Evolutionary conservation across 495 filamentous ascomycete species (phyloP), one percentile per base, ranked within the genome.

Genomic region (Penicillium desertorum): DNA sequence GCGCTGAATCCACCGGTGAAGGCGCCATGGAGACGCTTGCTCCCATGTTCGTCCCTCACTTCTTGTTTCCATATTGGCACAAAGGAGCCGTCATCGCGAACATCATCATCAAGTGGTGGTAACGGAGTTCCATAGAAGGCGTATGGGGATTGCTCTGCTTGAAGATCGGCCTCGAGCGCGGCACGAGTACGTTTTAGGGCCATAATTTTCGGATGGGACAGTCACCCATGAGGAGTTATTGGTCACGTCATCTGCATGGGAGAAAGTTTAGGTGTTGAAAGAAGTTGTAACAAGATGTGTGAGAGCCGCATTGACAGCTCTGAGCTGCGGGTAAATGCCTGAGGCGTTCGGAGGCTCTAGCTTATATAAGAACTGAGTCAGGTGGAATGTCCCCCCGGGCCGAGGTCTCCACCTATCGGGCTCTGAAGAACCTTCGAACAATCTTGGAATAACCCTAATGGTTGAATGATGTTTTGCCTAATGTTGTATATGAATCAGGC

Each of bases 1-100:
- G 94, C 95, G 76, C 91, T 96, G 70, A 88, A 98, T 25, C 94
- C 94, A 60, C 94, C 94, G 16, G 92, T 98, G 65, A 98, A 98
- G 61, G 94, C 94, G 59, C 94, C 94, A 70, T 98, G 94, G 4
- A 98, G 77, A 44, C 94, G 84, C 72, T 96, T 95, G 62, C 91
- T 82, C 23, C 94, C 94, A 54, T 86, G 85, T 72, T 98, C 95
- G 75, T 98, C 94, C 43, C 86, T 89, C 64, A 96, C 92, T 73
- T 96, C 91, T 76, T 98, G 94, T 72, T 97, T 96, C 94, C 94
- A 98, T 10, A 96, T 71, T 0, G 94, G 94, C 23, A 95, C 84
- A 73, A 92, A 97, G 37, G 91, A 93, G 55, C 92, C 94, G 76
- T 98, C 92, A 74, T 98, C 94, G 53, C 92, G 87, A 51, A 81